A percentile compares a stretch with the other conserved stretches of the same genome.
Conservation (phyloP, 768 basidiomycete species). For the Candolleomyces aberdarensis region DNA sequence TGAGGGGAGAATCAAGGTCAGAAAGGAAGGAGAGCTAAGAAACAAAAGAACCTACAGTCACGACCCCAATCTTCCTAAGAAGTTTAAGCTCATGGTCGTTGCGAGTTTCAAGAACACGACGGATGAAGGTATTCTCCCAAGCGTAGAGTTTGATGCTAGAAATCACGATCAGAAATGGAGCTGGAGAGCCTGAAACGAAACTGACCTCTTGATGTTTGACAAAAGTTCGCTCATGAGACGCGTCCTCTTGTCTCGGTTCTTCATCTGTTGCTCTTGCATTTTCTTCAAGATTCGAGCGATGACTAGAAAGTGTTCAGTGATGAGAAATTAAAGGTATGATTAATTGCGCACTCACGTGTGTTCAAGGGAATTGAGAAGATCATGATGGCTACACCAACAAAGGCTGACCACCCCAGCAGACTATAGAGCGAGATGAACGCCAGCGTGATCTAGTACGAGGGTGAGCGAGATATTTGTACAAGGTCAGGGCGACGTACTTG, state of each 20-base stretch:
- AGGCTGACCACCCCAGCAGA: conserved; percentile 88
- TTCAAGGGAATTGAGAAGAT: conserved; percentile 76
- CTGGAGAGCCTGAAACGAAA: neutral
- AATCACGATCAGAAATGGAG: neutral
- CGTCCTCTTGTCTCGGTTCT: conserved; percentile 82
- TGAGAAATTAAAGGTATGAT: neutral
- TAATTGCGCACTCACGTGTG: conserved; percentile 36
- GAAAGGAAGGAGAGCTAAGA: conserved; percentile 7
- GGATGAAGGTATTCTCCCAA: conserved; percentile 91
- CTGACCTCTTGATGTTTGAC: conserved; percentile 81
- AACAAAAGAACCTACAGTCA: conserved; percentile 44
- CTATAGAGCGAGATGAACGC: conserved; percentile 90
- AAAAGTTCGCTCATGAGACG: conserved; percentile 92
- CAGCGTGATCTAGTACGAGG: conserved; percentile 58
- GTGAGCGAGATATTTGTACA: neutral
- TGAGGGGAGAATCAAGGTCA: conserved; percentile 17
- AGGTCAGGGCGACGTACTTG: conserved; percentile 46
- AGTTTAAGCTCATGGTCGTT: conserved; percentile 81
- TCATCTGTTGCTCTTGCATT: conserved; percentile 91
- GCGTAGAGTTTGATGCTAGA: conserved; percentile 84
- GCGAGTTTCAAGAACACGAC: conserved; percentile 72
- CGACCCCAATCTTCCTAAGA: conserved; percentile 79
- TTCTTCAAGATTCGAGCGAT: conserved; percentile 69
- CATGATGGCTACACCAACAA: conserved; percentile 89
- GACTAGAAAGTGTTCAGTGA: conserved; percentile 21